Evolutionary conservation across 805 yeast genomes (phyloP).

Genomic region (Torulaspora franciscae): DNA sequence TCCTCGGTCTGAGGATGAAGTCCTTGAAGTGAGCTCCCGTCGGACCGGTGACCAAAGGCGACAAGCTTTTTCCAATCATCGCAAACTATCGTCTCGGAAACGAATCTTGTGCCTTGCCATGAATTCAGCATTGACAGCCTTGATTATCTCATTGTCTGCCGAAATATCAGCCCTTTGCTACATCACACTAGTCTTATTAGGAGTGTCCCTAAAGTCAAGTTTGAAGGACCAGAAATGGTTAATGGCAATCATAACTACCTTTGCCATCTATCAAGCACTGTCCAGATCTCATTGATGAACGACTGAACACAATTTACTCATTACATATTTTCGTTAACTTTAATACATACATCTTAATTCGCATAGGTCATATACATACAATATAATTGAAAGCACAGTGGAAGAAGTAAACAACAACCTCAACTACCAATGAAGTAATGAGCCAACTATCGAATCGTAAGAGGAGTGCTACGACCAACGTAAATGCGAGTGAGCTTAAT

Average conservation of each 20-base stretch:
- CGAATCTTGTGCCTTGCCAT: constrained; percentile 5
- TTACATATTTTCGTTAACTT: not conserved
- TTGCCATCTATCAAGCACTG: not conserved
- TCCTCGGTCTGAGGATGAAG: not conserved
- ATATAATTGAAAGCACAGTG: not conserved
- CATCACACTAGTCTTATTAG: constrained; percentile 13
- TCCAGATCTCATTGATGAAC: not conserved
- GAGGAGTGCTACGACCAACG: constrained; percentile 16
- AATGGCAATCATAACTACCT: not conserved
- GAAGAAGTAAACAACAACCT: not conserved
- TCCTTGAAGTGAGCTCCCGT: not conserved
- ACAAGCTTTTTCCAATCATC: not conserved
- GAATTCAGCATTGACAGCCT: not conserved
- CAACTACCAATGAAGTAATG: constrained; percentile 6
- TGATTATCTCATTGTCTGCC: constrained; percentile 2
- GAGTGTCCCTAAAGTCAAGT: constrained; percentile 10
- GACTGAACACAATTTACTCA: not conserved
- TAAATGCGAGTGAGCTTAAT: not conserved
- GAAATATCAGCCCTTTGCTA: constrained; percentile 4
- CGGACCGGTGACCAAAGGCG: not conserved
- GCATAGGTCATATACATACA: constrained; percentile 1
- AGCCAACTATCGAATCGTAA: constrained; percentile 10
- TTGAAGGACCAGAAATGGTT: constrained; percentile 11
- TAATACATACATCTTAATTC: not conserved
- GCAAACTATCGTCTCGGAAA: not conserved